Conservation (phyloP, 1,284 basidiomycete species). For the Melampsora larici-populina region DNA sequence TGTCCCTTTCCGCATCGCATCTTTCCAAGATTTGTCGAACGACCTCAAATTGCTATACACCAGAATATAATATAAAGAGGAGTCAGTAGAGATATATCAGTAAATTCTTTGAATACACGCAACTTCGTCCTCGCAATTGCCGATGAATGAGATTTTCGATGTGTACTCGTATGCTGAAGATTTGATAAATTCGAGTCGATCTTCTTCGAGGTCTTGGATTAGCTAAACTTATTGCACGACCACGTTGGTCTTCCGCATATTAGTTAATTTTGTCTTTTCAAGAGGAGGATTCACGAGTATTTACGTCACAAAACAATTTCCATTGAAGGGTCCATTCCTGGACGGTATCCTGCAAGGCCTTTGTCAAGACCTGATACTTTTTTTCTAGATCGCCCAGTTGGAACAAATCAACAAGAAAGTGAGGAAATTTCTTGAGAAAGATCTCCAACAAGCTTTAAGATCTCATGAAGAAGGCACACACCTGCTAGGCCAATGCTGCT, state of each 20-base stretch:
- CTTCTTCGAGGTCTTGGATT: constrained; percentile 93
- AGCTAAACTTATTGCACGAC: constrained; percentile 54
- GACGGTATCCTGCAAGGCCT: constrained; percentile 20
- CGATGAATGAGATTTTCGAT: constrained; percentile 89
- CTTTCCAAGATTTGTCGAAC: constrained; percentile 27
- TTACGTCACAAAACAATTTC: constrained; percentile 49
- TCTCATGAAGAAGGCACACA: constrained; percentile 44
- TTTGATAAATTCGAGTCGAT: constrained; percentile 87
- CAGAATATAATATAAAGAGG: neutral
- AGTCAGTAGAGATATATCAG: constrained; percentile 5
- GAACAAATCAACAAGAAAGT: neutral
- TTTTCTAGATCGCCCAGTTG: constrained; percentile 51
- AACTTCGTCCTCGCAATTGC: constrained; percentile 92
- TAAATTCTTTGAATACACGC: constrained; percentile 44
- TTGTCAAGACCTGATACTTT: constrained; percentile 31
- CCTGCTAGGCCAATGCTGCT: constrained; percentile 85
- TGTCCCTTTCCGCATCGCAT: constrained; percentile 27
- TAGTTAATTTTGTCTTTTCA: neutral
- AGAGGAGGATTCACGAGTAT: constrained; percentile 41
- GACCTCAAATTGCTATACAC: constrained; percentile 26
- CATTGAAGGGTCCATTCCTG: constrained; percentile 38
- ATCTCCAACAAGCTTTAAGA: constrained; percentile 66
- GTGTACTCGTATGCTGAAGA: constrained; percentile 94
- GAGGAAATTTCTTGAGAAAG: constrained; percentile 58
- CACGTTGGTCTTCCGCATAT: neutral